Evolutionary conservation across 148 eudicot species (phyloP).

Genomic region (Fagopyrum tataricum): DNA sequence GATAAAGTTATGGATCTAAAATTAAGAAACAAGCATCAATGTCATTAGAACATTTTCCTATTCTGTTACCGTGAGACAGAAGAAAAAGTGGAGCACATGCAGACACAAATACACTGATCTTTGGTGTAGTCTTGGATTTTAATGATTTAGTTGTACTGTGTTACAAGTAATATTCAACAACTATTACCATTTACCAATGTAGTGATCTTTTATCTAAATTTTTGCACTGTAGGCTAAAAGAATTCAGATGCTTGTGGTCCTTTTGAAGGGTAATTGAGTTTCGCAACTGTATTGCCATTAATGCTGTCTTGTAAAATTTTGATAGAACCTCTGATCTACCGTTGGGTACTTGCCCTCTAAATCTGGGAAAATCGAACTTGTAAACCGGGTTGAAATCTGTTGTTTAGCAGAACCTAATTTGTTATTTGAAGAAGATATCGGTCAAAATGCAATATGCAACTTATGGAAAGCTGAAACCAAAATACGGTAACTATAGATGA

Average conservation of each 20-base stretch:
- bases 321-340: neutral
- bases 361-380: neutral
- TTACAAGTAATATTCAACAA: conserved; percentile 5
- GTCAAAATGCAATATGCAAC: neutral
- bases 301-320: neutral
- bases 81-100: neutral
- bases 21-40: neutral
- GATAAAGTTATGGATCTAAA: neutral
- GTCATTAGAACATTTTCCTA: neutral
- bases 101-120: neutral
- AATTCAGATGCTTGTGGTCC: neutral
- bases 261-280: neutral
- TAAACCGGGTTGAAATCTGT: neutral
- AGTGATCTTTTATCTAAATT: neutral
- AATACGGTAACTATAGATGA: neutral
- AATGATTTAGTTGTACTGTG: conserved; percentile 4
- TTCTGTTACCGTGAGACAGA: neutral
- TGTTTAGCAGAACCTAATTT: neutral
- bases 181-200: neutral
- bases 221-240: neutral
- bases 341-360: too few relatives aligned
- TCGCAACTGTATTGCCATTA: neutral
- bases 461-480: neutral
- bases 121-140: neutral
- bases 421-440: too few relatives aligned